Percentiles rank a stretch among this genome's conserved stretches.
Conservation (phyloP, 768 basidiomycete species). For the Strobilomyces echinocephalus region DNA sequence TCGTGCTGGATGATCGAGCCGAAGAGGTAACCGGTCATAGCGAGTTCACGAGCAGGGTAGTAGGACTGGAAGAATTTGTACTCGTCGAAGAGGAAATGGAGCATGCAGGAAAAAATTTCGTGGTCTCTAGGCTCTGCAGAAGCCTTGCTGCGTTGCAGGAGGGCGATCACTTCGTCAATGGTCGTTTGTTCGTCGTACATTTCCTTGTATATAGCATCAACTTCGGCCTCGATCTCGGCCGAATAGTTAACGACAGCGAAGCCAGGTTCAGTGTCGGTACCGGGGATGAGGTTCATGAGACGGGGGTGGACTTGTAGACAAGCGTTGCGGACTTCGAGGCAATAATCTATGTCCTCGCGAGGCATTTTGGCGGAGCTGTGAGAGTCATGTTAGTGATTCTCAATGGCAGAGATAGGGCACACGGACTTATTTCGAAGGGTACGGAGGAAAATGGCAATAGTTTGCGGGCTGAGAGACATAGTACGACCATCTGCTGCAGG, state of each 20-base stretch:
- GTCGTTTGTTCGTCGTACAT: constrained; percentile 96
- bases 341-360: constrained; percentile 76
- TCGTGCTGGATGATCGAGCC: constrained; percentile 93
- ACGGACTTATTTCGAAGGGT: constrained; percentile 79
- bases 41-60: constrained; percentile 88
- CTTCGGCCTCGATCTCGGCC: constrained; percentile 85
- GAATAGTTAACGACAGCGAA: constrained; percentile 85
- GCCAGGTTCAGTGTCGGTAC: constrained; percentile 84
- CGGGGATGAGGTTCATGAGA: constrained; percentile 88
- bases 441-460: constrained; percentile 88
- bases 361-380: constrained; percentile 69
- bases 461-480: constrained; percentile 81
- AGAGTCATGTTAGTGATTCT: not conserved
- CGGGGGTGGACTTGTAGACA: constrained; percentile 95
- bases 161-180: constrained; percentile 88
- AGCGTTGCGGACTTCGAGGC: constrained; percentile 86
- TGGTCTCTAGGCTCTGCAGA: constrained; percentile 83
- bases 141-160: constrained; percentile 81
- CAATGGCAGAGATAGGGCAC: not conserved
- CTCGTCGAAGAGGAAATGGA: constrained; percentile 99
- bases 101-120: constrained; percentile 98
- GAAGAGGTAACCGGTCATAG: constrained; percentile 94
- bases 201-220: constrained; percentile 93
- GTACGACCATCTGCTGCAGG: constrained; percentile 74
- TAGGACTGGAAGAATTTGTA: constrained; percentile 99